These are phyloP conservation scores for Scedosporium boydii DNA, from an alignment of 2,329 filamentous ascomycete genomes.

Conservation along the genomic window DNA sequence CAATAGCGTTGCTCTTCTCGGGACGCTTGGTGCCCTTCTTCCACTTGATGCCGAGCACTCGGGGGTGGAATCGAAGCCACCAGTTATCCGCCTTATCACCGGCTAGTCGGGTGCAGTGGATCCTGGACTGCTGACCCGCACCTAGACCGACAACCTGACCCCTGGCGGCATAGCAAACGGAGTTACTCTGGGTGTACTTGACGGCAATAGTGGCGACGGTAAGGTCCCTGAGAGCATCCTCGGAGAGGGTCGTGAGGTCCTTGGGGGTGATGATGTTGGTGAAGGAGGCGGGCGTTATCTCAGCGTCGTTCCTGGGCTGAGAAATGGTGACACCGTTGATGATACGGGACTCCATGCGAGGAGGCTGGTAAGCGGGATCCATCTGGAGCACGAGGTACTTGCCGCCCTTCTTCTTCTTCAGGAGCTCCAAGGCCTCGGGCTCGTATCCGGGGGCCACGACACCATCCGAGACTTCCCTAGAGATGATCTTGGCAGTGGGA, in stretches of 20 bases:
- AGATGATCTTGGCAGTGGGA: constrained; percentile 93
- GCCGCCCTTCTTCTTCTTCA: constrained; percentile 97
- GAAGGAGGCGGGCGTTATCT: constrained; percentile 80
- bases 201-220: constrained; percentile 93
- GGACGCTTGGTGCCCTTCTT: constrained; percentile 95
- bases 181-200: constrained; percentile 99
- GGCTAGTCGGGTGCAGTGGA: constrained; percentile 94
- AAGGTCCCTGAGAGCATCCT: constrained; percentile 77
- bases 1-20: constrained; percentile 97
- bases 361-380: constrained; percentile 75
- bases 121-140: constrained; percentile 92
- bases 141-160: constrained; percentile 91
- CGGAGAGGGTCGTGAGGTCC: constrained; percentile 61
- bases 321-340: constrained; percentile 83
- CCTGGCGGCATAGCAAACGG: constrained; percentile 91
- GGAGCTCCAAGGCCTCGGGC: constrained; percentile 75
- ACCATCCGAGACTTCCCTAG: constrained; percentile 93
- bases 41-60: constrained; percentile 82
- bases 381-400: constrained; percentile 96
- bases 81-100: constrained; percentile 99
- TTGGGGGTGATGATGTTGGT: constrained; percentile 79
- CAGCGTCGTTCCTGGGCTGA: constrained; percentile 87
- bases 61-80: constrained; percentile 97
- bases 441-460: constrained; percentile 87
- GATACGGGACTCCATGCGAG: constrained; percentile 72